phyloP scores from a whole-genome alignment of 768 basidiomycete species.

The Tephrocybe sp. region DNA sequence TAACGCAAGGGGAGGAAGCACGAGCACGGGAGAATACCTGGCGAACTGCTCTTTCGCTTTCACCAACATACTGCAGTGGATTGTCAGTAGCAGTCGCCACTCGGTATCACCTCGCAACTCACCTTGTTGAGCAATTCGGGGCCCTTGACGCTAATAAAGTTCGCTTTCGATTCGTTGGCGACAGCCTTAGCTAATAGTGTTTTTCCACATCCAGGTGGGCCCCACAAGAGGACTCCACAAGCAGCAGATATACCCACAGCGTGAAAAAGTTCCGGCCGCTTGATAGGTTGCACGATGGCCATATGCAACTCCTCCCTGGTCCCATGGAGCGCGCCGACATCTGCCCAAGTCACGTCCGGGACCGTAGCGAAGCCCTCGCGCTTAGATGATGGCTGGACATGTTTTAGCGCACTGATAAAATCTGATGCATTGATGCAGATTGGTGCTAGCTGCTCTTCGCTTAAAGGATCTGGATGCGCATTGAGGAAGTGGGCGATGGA shows the following conservation, averaged over 20 bases:
- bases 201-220: slow-evolving; percentile 98
- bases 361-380: slow-evolving; percentile 98
- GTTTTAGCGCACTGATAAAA: slow-evolving; percentile 77
- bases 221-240: slow-evolving; percentile 97
- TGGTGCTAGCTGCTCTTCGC: slow-evolving; percentile 73
- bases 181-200: slow-evolving; percentile 98
- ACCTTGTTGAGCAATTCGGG: slow-evolving; percentile 98
- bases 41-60: slow-evolving; percentile 92
- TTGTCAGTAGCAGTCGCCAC: not conserved
- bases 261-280: slow-evolving; percentile 84
- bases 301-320: slow-evolving; percentile 93
- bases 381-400: slow-evolving; percentile 94
- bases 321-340: slow-evolving; percentile 87
- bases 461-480: slow-evolving; percentile 81
- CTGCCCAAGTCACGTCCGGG: slow-evolving; percentile 93
- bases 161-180: slow-evolving; percentile 92
- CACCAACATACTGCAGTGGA: slow-evolving; percentile 82
- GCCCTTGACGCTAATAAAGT: slow-evolving; percentile 98
- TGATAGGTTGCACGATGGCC: slow-evolving; percentile 96
- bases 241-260: slow-evolving; percentile 88
- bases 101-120: slow-evolving; percentile 14
- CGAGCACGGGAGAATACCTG: slow-evolving; percentile 94
- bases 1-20: slow-evolving; percentile 91
- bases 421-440: slow-evolving; percentile 81
- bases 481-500: slow-evolving; percentile 91